These are phyloP conservation scores for Gnaphalium uliginosum DNA, from an alignment of 129 eudicot species.

Conservation along the genomic window DNA sequence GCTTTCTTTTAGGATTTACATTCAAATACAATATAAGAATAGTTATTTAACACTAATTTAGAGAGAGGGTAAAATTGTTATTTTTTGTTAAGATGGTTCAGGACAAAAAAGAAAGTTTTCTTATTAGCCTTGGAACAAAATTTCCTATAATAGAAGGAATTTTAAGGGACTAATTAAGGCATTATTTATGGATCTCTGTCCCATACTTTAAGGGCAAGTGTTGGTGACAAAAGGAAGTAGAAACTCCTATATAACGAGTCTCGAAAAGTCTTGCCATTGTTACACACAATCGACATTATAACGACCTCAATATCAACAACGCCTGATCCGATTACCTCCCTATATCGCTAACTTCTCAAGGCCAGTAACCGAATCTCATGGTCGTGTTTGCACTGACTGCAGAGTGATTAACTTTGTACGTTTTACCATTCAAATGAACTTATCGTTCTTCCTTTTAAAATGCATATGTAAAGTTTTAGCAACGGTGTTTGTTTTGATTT, in stretches of 20 bases:
- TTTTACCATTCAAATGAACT: not conserved
- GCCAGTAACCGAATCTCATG: not conserved
- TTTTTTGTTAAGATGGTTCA: no score
- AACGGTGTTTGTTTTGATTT: not conserved
- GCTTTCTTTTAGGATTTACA: no score
- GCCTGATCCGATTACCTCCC: not conserved
- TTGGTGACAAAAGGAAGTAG: conserved; percentile 14
- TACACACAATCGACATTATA: not conserved
- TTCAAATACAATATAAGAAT: no score
- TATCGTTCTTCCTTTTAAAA: not conserved
- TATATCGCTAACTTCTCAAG: not conserved
- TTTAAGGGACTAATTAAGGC: conserved; percentile 27
- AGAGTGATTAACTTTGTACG: conserved; percentile 10
- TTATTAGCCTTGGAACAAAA: not conserved
- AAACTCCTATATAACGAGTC: conserved; percentile 23
- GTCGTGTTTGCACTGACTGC: not conserved
- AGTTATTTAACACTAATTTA: no score
- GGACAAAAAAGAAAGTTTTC: no score
- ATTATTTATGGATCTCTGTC: conserved; percentile 37
- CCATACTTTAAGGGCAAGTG: conserved; percentile 35
- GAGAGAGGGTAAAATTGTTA: no score
- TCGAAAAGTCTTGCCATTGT: conserved; percentile 6
- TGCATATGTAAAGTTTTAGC: not conserved
- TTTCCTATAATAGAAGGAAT: conserved; percentile 10
- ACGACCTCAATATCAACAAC: not conserved